Base-by-base conservation (phyloP, 495 filamentous ascomycete species). In the Aspergillus ellipticus region DNA sequence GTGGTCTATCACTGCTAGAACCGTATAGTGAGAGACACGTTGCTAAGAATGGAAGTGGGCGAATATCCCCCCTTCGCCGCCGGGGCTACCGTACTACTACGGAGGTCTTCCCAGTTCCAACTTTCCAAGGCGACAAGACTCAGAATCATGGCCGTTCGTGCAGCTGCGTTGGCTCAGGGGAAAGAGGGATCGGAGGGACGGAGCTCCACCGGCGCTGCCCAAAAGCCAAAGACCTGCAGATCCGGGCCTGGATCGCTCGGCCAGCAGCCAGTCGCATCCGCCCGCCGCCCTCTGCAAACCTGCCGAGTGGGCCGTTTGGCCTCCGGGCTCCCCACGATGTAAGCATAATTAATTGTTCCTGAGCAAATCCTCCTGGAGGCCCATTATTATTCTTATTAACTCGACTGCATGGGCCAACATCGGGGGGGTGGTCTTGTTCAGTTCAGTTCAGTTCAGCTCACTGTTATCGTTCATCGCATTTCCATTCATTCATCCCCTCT, bases 251-350 rank as follows among this genome's bases (percentile, higher is more conserved):
- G 45, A 28, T 16, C 28, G 6, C 9, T 16, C 2, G 11, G 3
- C 16, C 45, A 16, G 22, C 45, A 48, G 45, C 45, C 45, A 48
- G 9, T 48, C 22, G 22, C 45, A 29, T 10, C 13, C 17, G 9
- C 13, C 15, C 17, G 7, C 26, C 43, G 20, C 43, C 15, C 21
- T 29, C 10, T 6, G 45, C 24, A 48, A 48, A 48, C 45, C 45
- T 48, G 45, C 45, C 45, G 45, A 48, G 45, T 48, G 45, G 45
- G 20, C 42, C 42, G 42, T 45, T 24, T 42, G n/a, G 42, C 13
- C 17, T 20, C 7, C 21, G 42, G 42, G 5, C 35, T 39, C 6
- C 11, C 35, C 35, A 39, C 35, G 35, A 39, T 39, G 35, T 39
- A 39, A 39, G 35, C 35, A 39, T 39, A 39, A 39, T 39, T n/a